These are phyloP conservation scores for Lactarius sp. DNA, from an alignment of 768 basidiomycete species.

Conservation along the genomic window DNA sequence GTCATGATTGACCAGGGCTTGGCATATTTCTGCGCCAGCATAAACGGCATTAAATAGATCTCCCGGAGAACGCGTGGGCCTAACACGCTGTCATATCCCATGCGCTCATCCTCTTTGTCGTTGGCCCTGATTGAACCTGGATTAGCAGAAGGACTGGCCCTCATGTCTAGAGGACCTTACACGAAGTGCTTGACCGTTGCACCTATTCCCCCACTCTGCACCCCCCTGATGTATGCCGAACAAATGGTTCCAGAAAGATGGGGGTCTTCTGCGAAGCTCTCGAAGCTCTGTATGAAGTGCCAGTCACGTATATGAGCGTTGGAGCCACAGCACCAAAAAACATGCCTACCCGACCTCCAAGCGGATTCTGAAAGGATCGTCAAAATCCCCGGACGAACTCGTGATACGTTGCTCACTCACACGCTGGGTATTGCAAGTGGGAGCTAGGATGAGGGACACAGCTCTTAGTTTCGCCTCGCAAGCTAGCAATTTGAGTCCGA, in stretches of 20 bases:
- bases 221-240: conserved; percentile 68
- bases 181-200: conserved; percentile 80
- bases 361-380: conserved; percentile 45
- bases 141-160: conserved; percentile 3
- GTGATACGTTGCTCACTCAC: conserved; percentile 34
- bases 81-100: conserved; percentile 52
- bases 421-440: conserved; percentile 82
- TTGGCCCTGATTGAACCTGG: conserved; percentile 46
- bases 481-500: conserved; percentile 62
- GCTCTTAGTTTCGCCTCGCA: conserved; percentile 66
- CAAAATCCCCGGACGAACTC: background rate
- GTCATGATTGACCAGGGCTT: conserved; percentile 59
- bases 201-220: conserved; percentile 73
- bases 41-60: conserved; percentile 59
- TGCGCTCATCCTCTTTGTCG: conserved; percentile 77
- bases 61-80: conserved; percentile 51
- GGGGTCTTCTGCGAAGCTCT: conserved; percentile 78
- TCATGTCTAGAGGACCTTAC: conserved; percentile 34
- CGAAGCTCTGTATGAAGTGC: conserved; percentile 50
- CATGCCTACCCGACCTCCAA: conserved; percentile 56
- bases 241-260: conserved; percentile 65
- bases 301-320: background rate
- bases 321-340: conserved; percentile 18
- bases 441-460: conserved; percentile 67
- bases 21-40: conserved; percentile 48